Base-by-base conservation (phyloP, 768 basidiomycete species). In the Crassisporium funariophilum region DNA sequence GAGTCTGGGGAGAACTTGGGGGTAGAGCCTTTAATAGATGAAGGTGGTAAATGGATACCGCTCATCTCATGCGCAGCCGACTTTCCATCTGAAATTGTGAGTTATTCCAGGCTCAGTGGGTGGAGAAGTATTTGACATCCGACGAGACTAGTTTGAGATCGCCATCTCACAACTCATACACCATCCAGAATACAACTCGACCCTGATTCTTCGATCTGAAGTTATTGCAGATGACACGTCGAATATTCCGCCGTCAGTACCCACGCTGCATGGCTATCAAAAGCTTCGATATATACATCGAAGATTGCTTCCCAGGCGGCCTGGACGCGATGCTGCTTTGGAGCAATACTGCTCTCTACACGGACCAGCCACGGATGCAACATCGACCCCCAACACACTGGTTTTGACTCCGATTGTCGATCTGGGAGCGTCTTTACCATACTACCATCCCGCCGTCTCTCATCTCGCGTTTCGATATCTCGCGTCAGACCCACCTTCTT, bases 131-230 rank as follows among this genome's bases (percentile, higher is more conserved):
- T 10, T 24, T 42, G 43, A 38, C 22, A 41, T 16, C 44, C 23
- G 24, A 45, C 31, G 33, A 51, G 41, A 34, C 23, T 55, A 93
- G 91, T 97, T 97, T 60, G 80, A 87, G 53, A 59, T 64, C 1
- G 89, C 88, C 0, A 63, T 87, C 23, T 78, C 77, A 19, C 86
- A 91, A 52, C 72, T 95, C 13, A 73, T 93, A 5, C 78, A 88
- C 27, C 92, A 95, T 60, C 95, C 95, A 5, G 95, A 98, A 60
- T 91, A 91, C 63, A 95, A 95, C 60, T 92, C 91, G 0, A 88
- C 90, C 0, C 77, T 95, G 20, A 95, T 98, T 46, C 71, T 98
- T 13, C 82, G 95, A 2, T 88, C 93, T 0, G 90, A 95, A 29
- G 78, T 77, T 3, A 39, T 88, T 15, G 60, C 63, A 5, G 76